phyloP scores from a whole-genome alignment of 2,329 filamentous ascomycete species.

The Pyricularia grisea region DNA sequence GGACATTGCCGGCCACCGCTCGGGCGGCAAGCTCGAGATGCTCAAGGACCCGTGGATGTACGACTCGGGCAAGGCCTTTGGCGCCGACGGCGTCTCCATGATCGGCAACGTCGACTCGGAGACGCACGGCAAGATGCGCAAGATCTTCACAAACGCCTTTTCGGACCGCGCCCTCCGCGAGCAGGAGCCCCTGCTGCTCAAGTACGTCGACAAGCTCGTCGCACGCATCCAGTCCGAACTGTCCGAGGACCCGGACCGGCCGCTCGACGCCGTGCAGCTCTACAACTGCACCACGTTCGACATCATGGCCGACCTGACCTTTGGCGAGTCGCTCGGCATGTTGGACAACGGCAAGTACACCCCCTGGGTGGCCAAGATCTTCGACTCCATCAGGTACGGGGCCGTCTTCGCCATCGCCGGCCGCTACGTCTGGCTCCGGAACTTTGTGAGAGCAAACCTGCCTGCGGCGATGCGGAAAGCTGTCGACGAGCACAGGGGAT shows the following conservation, averaged over 20 bases:
- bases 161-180: slow-evolving; percentile 15
- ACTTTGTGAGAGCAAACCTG: neutral
- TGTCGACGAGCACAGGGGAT: neutral
- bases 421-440: neutral
- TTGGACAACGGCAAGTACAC: slow-evolving; percentile 12
- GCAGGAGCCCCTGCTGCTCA: slow-evolving; percentile 13
- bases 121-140: slow-evolving; percentile 9
- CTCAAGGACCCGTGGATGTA: neutral
- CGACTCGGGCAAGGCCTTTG: slow-evolving; percentile 8
- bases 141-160: slow-evolving; percentile 10
- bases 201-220: slow-evolving; percentile 7
- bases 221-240: neutral
- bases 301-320: slow-evolving; percentile 15
- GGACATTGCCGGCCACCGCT: slow-evolving; percentile 18
- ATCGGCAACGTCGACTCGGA: slow-evolving; percentile 8
- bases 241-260: slow-evolving; percentile 6
- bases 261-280: slow-evolving; percentile 35
- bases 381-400: slow-evolving; percentile 3
- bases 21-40: slow-evolving; percentile 5
- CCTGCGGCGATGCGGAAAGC: neutral
- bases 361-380: slow-evolving; percentile 11
- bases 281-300: slow-evolving; percentile 16
- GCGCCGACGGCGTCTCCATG: slow-evolving; percentile 9
- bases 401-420: neutral
- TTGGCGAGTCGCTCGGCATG: slow-evolving; percentile 15